Evolutionary conservation across 805 yeast species (phyloP), one percentile per base, ranked within the genome.

Genomic region (Candida ovalis): DNA sequence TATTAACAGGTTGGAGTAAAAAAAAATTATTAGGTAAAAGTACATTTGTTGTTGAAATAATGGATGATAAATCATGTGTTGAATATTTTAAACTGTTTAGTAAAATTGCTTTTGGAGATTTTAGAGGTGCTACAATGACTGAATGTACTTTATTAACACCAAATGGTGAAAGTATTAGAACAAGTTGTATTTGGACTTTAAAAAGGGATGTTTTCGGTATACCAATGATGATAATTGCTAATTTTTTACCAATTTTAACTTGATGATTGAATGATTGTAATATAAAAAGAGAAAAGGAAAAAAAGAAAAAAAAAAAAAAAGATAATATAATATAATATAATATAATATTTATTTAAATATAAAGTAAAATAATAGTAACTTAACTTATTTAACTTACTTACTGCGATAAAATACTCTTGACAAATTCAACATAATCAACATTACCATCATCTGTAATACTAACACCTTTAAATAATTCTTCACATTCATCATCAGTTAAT

Each of bases 191-290:
- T 59, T 88, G 97, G 96, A 94, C 98, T 1, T 71, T 94, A 54
- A 90, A 91, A 62, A 74, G 97, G 63, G 98, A 92, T 63, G 95
- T 92, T 17, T 92, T 94, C 69, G 97, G 97, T 8, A 84, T 92
- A 45, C 99, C 99, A 15, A 85, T 94, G 89, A 91, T 92, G 96
- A 85, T 94, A 21, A 79, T 92, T 30, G 98, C 97, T 17, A 94
- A 89, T 62, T 92, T 92, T 63, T 72, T 92, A 57, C 98, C 97
- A 0, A 84, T 88, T 24, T 52, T 81, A 43, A 73, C 70, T 4
- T 67, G 50, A 54, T 37, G 10, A 17, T 21, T 18, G 33, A 17
- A 39, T 21, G 30, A 27, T 28, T 48, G 17, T 38, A 42, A 28
- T 37, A 9, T 27, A 8, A 8, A 8, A 27, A 27, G 12, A 27